These are phyloP conservation scores for Chenopodium formosanum DNA, from an alignment of 148 eudicot species.

Conservation along the genomic window DNA sequence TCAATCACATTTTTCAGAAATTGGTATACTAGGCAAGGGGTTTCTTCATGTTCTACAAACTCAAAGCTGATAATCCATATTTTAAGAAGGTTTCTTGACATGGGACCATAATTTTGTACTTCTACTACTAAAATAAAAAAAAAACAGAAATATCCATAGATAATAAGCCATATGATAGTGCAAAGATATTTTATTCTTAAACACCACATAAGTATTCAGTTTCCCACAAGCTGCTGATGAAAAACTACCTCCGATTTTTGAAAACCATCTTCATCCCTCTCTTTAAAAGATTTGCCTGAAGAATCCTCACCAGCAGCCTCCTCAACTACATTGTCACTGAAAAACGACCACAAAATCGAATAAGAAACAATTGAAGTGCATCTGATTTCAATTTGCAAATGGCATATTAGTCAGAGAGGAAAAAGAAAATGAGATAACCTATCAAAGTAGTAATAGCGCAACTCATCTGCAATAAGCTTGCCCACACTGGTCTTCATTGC, in stretches of 20 bases:
- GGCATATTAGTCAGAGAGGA: background rate
- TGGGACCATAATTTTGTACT: background rate
- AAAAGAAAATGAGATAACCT: slow-evolving; percentile 40
- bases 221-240: background rate
- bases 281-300: slow-evolving; percentile 53
- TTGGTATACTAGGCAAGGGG: background rate
- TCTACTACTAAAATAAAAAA: background rate
- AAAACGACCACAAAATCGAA: slow-evolving; percentile 6
- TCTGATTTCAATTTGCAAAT: background rate
- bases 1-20: background rate
- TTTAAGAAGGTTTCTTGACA: background rate
- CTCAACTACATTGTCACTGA: slow-evolving; percentile 78
- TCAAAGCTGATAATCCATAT: background rate
- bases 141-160: background rate
- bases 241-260: slow-evolving; percentile 70
- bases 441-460: slow-evolving; percentile 82
- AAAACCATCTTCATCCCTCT: slow-evolving; percentile 70
- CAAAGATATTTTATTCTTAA: background rate
- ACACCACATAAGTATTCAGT: background rate
- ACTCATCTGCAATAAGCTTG: slow-evolving; percentile 61
- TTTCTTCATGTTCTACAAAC: background rate
- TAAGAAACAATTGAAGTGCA: background rate
- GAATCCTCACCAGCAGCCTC: slow-evolving; percentile 74
- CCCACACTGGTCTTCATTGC: slow-evolving; percentile 59
- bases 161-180: background rate